phyloP scores from a whole-genome alignment of 2,329 filamentous ascomycete genomes.

The Colletotrichum theobromicola region DNA sequence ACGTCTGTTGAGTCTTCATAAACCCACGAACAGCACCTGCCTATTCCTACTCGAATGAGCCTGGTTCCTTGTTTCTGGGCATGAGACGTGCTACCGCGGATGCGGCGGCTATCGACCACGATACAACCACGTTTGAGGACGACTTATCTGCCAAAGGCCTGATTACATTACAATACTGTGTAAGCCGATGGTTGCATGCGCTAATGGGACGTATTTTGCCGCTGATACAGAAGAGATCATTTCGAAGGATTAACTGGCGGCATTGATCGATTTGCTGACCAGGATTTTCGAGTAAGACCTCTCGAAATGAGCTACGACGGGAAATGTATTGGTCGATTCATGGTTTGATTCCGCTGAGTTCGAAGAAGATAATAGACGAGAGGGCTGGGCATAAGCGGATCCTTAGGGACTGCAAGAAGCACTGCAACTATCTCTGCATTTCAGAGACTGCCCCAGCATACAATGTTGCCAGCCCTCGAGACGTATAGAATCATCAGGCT shows the following conservation, averaged over 20 bases:
- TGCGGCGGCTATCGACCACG: too few relatives aligned
- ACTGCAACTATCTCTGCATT: not conserved
- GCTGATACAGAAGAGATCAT: not conserved
- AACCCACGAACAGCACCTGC: not conserved
- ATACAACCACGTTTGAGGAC: too few relatives aligned
- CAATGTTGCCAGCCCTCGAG: too few relatives aligned
- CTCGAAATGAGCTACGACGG: not conserved
- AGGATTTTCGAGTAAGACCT: not conserved
- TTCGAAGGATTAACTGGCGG: not conserved
- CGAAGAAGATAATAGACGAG: not conserved
- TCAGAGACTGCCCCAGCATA: too few relatives aligned
- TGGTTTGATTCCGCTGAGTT: not conserved
- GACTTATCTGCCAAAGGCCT: not conserved
- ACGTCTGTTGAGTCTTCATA: fast-evolving
- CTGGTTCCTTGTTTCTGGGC: too few relatives aligned
- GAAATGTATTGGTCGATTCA: fast-evolving
- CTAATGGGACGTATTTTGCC: not conserved
- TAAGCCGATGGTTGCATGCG: not conserved
- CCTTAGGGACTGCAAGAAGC: fast-evolving
- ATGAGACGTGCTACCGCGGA: too few relatives aligned
- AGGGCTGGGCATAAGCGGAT: fast-evolving
- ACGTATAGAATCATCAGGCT: too few relatives aligned
- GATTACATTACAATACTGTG: not conserved
- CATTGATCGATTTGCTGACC: not conserved
- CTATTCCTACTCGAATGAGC: not conserved